A percentile compares a stretch with the other conserved stretches of the same genome.
These are phyloP conservation scores for Magnaporthiopsis rhizophila DNA, from an alignment of 2,329 filamentous ascomycete genomes.

Conservation along the genomic window DNA sequence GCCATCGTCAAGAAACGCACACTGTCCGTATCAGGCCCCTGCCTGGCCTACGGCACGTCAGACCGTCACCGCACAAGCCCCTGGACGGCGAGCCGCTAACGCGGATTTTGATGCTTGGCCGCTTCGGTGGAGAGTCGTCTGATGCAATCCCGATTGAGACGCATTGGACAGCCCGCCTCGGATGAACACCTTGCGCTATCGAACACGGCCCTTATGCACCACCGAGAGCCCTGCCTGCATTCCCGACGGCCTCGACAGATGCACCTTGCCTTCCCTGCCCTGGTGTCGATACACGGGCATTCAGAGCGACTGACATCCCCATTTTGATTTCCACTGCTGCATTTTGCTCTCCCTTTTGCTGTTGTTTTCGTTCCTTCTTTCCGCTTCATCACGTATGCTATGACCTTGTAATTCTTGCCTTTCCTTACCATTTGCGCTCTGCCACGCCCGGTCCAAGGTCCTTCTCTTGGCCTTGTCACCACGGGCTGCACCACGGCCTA, in stretches of 20 bases:
- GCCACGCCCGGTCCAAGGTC: no score
- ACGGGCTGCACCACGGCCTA: neutral
- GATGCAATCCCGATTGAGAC: neutral
- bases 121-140: neutral
- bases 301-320: neutral
- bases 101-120: neutral
- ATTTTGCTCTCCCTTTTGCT: neutral
- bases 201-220: neutral
- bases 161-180: neutral
- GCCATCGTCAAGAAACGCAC: neutral
- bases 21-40: neutral
- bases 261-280: neutral
- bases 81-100: neutral
- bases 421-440: neutral
- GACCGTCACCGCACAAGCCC: neutral
- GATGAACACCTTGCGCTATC: neutral
- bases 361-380: neutral
- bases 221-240: neutral
- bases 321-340: neutral
- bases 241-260: no score
- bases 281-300: neutral
- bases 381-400: neutral
- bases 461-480: neutral
- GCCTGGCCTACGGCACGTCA: neutral
- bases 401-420: neutral